These are phyloP conservation scores for Ormosia emarginata DNA, from an alignment of 306 rosid genomes.

Conservation along the genomic window DNA sequence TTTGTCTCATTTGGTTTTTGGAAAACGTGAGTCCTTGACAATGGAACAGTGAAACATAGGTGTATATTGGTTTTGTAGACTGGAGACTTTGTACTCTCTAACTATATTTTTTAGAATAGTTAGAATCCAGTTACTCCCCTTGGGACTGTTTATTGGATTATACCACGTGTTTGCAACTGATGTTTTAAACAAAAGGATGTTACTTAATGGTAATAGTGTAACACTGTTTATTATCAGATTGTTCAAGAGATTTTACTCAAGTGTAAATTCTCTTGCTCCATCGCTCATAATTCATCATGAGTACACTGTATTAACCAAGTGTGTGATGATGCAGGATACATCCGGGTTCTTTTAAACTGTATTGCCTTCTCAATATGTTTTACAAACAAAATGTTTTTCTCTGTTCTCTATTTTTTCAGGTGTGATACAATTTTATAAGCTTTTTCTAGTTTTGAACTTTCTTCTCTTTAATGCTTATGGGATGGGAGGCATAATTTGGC, in stretches of 20 bases:
- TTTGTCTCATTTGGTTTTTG: neutral
- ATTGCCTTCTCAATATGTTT: conserved; percentile 74
- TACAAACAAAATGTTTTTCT: conserved; percentile 72
- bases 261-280: neutral
- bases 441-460: conserved; percentile 10
- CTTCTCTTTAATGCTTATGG: conserved; percentile 9
- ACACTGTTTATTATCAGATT: neutral
- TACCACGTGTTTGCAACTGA: conserved; percentile 16
- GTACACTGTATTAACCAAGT: conserved; percentile 10
- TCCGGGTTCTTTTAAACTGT: conserved; percentile 73
- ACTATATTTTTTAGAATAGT: neutral
- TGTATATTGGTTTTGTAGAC: neutral
- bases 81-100: too few relatives aligned
- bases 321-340: conserved; percentile 64
- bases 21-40: neutral
- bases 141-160: neutral
- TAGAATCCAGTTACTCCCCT: neutral
- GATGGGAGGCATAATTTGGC: conserved; percentile 15
- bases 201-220: neutral
- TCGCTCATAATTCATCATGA: neutral
- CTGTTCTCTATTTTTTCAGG: conserved; percentile 82
- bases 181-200: conserved; percentile 4
- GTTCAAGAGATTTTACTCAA: neutral
- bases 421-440: conserved; percentile 29
- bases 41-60: neutral